Evolutionary conservation across 2,329 filamentous ascomycete genomes (phyloP).

Genomic region (Fusarium euwallaceae): DNA sequence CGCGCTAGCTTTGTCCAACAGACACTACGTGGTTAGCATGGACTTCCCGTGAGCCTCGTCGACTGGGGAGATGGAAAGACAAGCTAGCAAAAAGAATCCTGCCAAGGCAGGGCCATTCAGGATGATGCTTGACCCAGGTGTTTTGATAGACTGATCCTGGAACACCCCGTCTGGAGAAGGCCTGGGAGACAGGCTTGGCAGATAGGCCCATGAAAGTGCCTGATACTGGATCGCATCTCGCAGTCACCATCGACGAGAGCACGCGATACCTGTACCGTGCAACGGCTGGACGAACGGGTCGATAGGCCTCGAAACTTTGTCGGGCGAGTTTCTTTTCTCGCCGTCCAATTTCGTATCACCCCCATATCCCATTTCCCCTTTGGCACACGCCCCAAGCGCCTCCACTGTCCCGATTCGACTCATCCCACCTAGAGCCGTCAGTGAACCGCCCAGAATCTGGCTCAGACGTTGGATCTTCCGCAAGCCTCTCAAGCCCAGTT

Average conservation of each 20-base stretch:
- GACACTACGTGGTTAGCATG: not conserved
- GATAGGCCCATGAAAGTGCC: not conserved
- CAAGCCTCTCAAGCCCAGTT: conserved; percentile 23
- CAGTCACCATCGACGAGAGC: not conserved
- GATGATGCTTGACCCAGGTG: conserved; percentile 1
- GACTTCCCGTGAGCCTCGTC: not conserved
- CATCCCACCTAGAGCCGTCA: not conserved
- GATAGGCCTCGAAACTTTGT: conserved; percentile 4
- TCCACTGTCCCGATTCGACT: conserved; percentile 6
- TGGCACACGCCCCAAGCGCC: conserved; percentile 12
- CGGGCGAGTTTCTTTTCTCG: conserved; percentile 13
- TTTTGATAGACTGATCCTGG: not conserved
- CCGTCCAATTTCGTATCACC: not conserved
- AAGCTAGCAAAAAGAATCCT: not conserved
- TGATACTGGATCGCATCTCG: not conserved
- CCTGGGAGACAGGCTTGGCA: conserved; percentile 29
- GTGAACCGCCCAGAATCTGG: conserved; percentile 13
- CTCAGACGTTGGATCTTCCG: conserved; percentile 22
- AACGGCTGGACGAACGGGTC: not conserved
- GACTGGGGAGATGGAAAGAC: not conserved
- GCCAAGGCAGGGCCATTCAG: not conserved
- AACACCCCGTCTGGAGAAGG: conserved; percentile 9
- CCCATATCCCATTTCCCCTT: conserved; percentile 2
- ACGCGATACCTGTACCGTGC: not conserved
- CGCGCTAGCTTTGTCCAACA: not conserved